Percentiles rank a stretch among this genome's conserved stretches.
phyloP scores from a whole-genome alignment of 306 rosid species.

The Rosa rugosa region DNA sequence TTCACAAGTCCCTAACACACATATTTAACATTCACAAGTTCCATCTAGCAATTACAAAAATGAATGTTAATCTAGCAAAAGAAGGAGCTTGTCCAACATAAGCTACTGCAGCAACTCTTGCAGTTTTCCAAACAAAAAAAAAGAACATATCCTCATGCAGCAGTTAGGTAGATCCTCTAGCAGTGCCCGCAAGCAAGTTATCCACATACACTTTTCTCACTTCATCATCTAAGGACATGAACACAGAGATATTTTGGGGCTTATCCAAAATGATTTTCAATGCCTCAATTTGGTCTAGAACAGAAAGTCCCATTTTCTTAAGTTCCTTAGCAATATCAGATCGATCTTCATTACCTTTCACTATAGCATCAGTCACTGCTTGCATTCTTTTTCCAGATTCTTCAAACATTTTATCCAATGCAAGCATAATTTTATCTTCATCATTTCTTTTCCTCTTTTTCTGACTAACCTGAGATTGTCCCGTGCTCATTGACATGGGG shows the following conservation, averaged over 20 bases:
- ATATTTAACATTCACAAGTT: no score
- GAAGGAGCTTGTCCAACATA: no score
- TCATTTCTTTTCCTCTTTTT: constrained; percentile 1
- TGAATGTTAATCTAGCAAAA: no score
- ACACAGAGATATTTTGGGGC: not conserved
- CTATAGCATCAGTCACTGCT: not conserved
- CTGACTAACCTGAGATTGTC: not conserved
- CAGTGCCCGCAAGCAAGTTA: not conserved
- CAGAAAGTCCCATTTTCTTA: not conserved
- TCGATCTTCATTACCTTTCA: not conserved
- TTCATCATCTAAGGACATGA: not conserved
- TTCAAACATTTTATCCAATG: not conserved
- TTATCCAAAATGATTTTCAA: not conserved
- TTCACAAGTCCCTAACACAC: no score
- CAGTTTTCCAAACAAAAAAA: no score
- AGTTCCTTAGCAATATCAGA: not conserved
- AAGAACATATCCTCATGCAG: no score
- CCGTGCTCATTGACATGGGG: not conserved
- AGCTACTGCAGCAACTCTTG: no score
- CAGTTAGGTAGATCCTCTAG: not conserved
- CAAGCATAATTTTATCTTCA: not conserved
- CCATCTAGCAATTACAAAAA: no score
- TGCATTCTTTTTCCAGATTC: not conserved
- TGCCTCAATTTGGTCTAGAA: not conserved
- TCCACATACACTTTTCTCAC: not conserved